Conservation (phyloP, 495 filamentous ascomycete species). For the Talaromyces proteolyticus region DNA sequence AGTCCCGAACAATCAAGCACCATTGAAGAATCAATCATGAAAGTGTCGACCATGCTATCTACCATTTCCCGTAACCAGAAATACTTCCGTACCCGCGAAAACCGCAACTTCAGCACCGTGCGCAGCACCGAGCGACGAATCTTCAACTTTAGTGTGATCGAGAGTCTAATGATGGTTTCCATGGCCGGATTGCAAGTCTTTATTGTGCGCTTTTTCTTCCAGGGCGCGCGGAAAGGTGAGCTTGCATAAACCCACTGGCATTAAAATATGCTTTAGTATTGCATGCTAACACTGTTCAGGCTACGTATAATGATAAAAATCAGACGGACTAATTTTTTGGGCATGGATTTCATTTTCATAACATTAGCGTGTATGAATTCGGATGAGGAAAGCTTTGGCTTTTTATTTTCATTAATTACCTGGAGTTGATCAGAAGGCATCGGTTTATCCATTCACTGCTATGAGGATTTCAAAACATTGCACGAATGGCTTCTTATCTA, state of each 20-base stretch:
- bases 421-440: neutral
- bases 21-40: constrained; percentile 93
- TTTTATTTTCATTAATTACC: neutral
- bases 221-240: constrained; percentile 73
- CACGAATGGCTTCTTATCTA: too few species aligned
- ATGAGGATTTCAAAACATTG: too few species aligned
- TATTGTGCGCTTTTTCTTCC: constrained; percentile 97
- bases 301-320: neutral
- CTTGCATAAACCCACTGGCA: too few species aligned
- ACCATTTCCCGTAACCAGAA: constrained; percentile 97
- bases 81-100: constrained; percentile 98
- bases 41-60: constrained; percentile 88
- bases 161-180: constrained; percentile 83
- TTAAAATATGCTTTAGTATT: too few species aligned
- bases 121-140: constrained; percentile 92
- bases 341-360: neutral
- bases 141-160: constrained; percentile 94
- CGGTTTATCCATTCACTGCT: too few species aligned
- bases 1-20: constrained; percentile 85
- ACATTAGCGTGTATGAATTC: neutral
- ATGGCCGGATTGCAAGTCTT: constrained; percentile 99
- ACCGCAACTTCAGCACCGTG: constrained; percentile 97
- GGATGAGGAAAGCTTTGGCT: too few species aligned
- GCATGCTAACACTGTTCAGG: neutral
- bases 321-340: neutral